Conservation (phyloP, 2,329 filamentous ascomycete genomes). For the Ciborinia camelliae region DNA sequence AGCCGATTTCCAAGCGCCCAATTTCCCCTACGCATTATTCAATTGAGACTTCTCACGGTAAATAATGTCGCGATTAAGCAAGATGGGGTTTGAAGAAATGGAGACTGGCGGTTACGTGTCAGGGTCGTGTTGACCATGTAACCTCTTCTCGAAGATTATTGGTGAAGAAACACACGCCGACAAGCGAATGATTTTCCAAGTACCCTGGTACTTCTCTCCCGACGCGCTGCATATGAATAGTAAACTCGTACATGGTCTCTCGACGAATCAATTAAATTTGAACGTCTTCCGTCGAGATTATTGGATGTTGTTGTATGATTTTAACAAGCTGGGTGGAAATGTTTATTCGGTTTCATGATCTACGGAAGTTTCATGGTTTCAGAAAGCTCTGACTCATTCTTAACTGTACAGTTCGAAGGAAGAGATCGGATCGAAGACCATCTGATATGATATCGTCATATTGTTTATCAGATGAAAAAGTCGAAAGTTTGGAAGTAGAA, state of each 20-base stretch:
- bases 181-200: conserved; percentile 20
- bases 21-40: conserved; percentile 4
- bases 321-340: conserved; percentile 26
- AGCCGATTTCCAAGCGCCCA: conserved; percentile 32
- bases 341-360: conserved; percentile 31
- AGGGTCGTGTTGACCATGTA: conserved; percentile 31
- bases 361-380: conserved; percentile 31
- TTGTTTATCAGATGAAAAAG: neutral
- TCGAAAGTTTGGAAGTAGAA: neutral
- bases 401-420: conserved; percentile 17
- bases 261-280: conserved; percentile 8
- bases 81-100: conserved; percentile 6
- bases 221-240: conserved; percentile 32
- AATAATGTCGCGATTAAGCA: neutral
- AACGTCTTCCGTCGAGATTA: neutral
- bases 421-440: neutral
- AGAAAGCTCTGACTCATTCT: conserved; percentile 33
- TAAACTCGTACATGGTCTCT: conserved; percentile 18
- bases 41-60: neutral
- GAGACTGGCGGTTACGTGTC: conserved; percentile 32
- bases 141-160: conserved; percentile 25
- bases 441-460: conserved; percentile 1
- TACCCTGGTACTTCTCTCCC: conserved; percentile 12
- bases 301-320: conserved; percentile 18
- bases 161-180: conserved; percentile 28